Evolutionary conservation across 352 stramenopile species (phyloP).

Genomic region (Globisporangium nunn): DNA sequence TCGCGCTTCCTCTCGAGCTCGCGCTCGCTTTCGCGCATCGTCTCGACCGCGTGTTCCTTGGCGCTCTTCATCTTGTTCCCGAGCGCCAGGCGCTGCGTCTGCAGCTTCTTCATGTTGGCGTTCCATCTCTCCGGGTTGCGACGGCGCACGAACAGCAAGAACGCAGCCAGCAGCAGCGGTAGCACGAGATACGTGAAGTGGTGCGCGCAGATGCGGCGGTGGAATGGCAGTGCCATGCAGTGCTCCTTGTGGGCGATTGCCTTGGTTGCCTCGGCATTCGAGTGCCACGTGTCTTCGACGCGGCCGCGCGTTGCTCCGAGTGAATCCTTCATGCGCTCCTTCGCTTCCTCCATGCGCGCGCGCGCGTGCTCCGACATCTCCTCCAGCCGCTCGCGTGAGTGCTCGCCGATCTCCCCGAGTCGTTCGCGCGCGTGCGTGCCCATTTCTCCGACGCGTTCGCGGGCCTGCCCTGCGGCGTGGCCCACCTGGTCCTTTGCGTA

Average conservation of each 20-base stretch:
- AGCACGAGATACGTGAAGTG: constrained; percentile 44
- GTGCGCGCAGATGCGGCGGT: constrained; percentile 29
- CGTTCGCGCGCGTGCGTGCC: constrained; percentile 27
- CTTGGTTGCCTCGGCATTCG: constrained; percentile 42
- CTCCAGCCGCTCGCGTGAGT: constrained; percentile 16
- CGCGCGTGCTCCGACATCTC: constrained; percentile 17
- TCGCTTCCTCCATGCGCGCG: constrained; percentile 21
- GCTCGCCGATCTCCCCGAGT: constrained; percentile 23
- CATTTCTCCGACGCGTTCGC: constrained; percentile 19
- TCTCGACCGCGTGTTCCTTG: constrained; percentile 28
- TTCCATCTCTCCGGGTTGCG: constrained; percentile 68
- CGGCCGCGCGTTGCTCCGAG: constrained; percentile 27
- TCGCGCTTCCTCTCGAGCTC: constrained; percentile 31
- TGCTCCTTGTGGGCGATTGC: constrained; percentile 38
- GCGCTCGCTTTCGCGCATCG: constrained; percentile 26
- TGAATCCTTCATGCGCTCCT: constrained; percentile 41
- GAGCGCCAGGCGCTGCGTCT: constrained; percentile 33
- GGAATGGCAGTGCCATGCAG: constrained; percentile 37
- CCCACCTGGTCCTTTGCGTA: constrained; percentile 42
- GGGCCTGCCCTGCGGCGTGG: constrained; percentile 23
- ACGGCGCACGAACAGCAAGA: constrained; percentile 36
- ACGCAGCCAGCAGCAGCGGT: constrained; percentile 25
- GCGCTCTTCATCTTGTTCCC: constrained; percentile 34
- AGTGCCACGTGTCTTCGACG: constrained; percentile 46
- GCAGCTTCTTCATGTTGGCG: constrained; percentile 41